Conservation (phyloP, 306 rosid genomes). For the Cucurbita maxima region DNA sequence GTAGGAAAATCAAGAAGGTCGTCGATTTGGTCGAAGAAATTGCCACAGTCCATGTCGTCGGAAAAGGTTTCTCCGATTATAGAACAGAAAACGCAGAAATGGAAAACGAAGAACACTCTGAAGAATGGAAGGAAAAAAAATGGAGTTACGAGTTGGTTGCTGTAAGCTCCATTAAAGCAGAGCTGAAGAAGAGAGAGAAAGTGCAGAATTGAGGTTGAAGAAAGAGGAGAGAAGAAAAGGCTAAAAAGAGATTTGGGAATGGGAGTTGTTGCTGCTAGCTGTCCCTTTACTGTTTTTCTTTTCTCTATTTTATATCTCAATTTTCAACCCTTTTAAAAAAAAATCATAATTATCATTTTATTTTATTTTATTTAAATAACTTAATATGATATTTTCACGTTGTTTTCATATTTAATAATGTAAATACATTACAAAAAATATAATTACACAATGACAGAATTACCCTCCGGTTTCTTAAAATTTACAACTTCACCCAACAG, state of each 20-base stretch:
- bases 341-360: no score
- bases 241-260: not conserved
- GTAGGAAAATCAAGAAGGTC: slow-evolving; percentile 73
- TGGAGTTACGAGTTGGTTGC: not conserved
- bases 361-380: not conserved
- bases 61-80: slow-evolving; percentile 65
- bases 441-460: not conserved
- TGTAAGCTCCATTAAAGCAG: not conserved
- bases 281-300: slow-evolving; percentile 5
- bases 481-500: not conserved
- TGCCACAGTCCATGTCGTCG: slow-evolving; percentile 77
- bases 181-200: not conserved
- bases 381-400: no score
- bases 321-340: not conserved
- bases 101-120: not conserved
- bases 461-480: not conserved
- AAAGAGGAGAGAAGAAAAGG: not conserved
- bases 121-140: no score
- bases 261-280: slow-evolving; percentile 29
- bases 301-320: not conserved
- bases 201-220: not conserved
- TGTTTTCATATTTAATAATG: not conserved
- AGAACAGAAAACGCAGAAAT: not conserved
- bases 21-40: slow-evolving; percentile 90
- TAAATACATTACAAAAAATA: not conserved